Evolutionary conservation across 116 monocot species (phyloP), one percentile per base, ranked within the genome.

Genomic region (Cymodocea nodosa): DNA sequence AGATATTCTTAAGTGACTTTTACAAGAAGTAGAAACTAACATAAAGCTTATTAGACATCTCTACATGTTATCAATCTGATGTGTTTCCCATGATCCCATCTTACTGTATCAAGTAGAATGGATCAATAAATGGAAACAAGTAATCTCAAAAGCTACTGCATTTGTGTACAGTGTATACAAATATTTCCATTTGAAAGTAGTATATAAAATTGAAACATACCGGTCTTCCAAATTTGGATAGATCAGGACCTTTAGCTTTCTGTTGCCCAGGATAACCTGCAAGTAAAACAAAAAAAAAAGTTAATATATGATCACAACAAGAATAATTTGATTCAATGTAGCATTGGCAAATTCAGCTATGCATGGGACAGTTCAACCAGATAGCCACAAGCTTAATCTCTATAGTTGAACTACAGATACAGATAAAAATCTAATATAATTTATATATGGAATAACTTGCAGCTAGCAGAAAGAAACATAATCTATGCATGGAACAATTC

Each of bases 181-280:
- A 62, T 39, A 25, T n/a, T 12, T 37, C 3, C 25, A 34, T 15
- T 61, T 14, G 19, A 62, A 15, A 62, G 39, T 15, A 62, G 39
- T 15, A 62, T 18, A 62, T 18, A 3, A 39, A n/a, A 30, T 54
- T 17, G 35, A 44, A 50, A 64, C 81, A 52, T 79, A 89, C 88
- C 68, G 79, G 84, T 54, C 72, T 84, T 61, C 84, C 84, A 78
- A 89, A 89, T 64, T 77, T 84, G 44, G 84, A 74, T 64, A 82
- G 77, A 39, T 84, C 79, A 50, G 88, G 66, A 74, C 68, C 70
- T 72, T 82, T 89, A 50, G 79, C 70, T 67, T 74, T 79, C 66
- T 77, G 69, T 13, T 69, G 39, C 6, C 69, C 69, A 22, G 69
- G 69, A 57, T 69, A 59, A 23, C 69, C 69, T 69, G 19, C 35